Percentiles rank a stretch among this genome's conserved stretches.
These are phyloP conservation scores for Crucihimalaya himalaica DNA, from an alignment of 345 rosid genomes.

Conservation along the genomic window DNA sequence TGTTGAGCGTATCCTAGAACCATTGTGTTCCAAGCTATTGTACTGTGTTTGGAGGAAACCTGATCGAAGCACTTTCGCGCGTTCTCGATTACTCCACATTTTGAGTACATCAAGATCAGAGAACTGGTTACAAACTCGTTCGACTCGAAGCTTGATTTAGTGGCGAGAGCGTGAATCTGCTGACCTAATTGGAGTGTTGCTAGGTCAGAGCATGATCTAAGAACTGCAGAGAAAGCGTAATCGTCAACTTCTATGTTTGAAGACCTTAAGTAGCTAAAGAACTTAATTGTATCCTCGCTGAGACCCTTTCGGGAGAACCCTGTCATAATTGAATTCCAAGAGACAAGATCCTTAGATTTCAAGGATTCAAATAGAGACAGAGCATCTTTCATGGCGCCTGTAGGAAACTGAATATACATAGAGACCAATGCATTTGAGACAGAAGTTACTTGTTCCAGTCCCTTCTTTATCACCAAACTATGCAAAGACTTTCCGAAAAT, in stretches of 20 bases:
- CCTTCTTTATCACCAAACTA: conserved; percentile 63
- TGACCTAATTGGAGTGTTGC: conserved; percentile 73
- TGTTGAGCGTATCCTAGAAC: conserved; percentile 82
- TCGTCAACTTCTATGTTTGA: conserved; percentile 55
- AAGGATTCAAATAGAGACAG: conserved; percentile 53
- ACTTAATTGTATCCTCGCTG: conserved; percentile 57
- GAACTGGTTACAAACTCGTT: conserved; percentile 79
- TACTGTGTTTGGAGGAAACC: conserved; percentile 45
- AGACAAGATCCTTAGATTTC: conserved; percentile 61
- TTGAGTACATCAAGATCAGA: conserved; percentile 75
- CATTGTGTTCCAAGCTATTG: conserved; percentile 73
- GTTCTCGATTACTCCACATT: conserved; percentile 65
- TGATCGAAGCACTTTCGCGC: conserved; percentile 62
- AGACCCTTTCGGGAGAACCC: conserved; percentile 64
- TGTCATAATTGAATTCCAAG: conserved; percentile 75
- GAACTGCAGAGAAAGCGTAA: conserved; percentile 69
- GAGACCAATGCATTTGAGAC: conserved; percentile 62
- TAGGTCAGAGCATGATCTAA: conserved; percentile 75
- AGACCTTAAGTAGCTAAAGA: conserved; percentile 55
- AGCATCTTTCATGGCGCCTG: conserved; percentile 54
- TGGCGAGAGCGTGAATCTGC: conserved; percentile 58
- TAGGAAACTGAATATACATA: conserved; percentile 59
- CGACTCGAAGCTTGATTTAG: conserved; percentile 55
- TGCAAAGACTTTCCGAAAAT: conserved; percentile 58
- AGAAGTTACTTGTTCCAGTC: conserved; percentile 57